Percentiles rank a stretch among this genome's conserved stretches.
phyloP scores from a whole-genome alignment of 1,284 basidiomycete genomes.

The Heterobasidion parviporum region DNA sequence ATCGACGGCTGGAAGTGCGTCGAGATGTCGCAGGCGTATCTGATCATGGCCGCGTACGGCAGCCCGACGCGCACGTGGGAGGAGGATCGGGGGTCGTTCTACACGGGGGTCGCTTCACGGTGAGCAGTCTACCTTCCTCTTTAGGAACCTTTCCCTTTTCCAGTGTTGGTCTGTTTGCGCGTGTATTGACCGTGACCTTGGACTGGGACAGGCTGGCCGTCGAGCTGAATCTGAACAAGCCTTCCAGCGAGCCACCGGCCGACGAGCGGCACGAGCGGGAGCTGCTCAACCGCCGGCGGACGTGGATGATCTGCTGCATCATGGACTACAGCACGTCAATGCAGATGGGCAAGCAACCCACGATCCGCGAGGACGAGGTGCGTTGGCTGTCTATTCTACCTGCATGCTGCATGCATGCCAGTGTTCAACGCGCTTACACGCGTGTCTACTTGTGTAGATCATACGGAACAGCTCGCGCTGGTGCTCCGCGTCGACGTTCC shows the following conservation, averaged over 20 bases:
- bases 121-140: conserved; percentile 14
- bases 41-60: conserved; percentile 71
- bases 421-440: conserved; percentile 12
- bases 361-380: conserved; percentile 34
- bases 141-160: neutral
- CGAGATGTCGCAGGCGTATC: conserved; percentile 52
- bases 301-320: conserved; percentile 39
- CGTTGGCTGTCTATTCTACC: neutral
- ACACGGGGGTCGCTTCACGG: conserved; percentile 73
- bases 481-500: conserved; percentile 19
- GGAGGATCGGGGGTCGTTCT: conserved; percentile 75
- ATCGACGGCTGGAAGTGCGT: conserved; percentile 68
- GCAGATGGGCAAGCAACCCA: conserved; percentile 38
- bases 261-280: conserved; percentile 33
- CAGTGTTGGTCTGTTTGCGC: neutral
- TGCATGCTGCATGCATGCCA: neutral
- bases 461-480: conserved; percentile 16
- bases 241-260: conserved; percentile 22
- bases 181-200: neutral
- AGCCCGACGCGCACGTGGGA: conserved; percentile 75
- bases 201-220: conserved; percentile 26
- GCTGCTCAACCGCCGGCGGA: conserved; percentile 35
- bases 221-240: conserved; percentile 36
- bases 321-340: conserved; percentile 33
- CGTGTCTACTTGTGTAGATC: conserved; percentile 12